Base-by-base conservation (phyloP, 2,329 filamentous ascomycete genomes). In the Penicillium brevicompactum region DNA sequence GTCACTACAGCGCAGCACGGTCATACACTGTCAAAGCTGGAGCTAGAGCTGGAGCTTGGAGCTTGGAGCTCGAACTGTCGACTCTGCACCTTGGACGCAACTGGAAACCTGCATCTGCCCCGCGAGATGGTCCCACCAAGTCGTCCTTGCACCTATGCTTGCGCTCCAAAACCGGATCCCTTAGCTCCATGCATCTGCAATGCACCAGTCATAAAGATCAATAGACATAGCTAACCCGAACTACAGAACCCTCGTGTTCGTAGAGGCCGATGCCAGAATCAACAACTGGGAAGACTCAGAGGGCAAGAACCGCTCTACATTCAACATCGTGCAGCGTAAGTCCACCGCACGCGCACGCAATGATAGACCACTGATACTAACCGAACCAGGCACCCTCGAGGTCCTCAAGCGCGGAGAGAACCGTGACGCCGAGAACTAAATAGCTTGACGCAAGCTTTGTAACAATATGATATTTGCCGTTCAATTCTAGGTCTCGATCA, bases 241-340 rank as follows among this genome's bases (percentile, higher is more conserved):
- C 10, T 2, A 9, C 66, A 96, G 92, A 57, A 83, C 91, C 13
- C 79, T 91, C 48, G 82, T 99, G 59, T 91, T 85, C 69, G 80
- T 97, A 47, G 93, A 97, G 74, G 92, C 89, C 43, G 91, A 97
- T 58, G 89, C 88, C 58, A 78, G 78, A 62, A 86, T 93, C 78
- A 81, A 77, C 64, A 79, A 74, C 43, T 93, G 85, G 71, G 83
- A 88, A 63, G 87, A 89, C 64, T 72, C 79, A 54, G 89, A 94
- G 45, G 90, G 90, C 72, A 87, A 87, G 75, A 84, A 78, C 66
- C 63, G 70, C 38, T 84, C 75, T 51, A 70, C 78, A 47, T 73
- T 97, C 68, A 92, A 80, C 75, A 80, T 97, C 67, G 75, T 88
- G 48, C 91, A 96, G 78, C 87, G 93, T 96, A 86, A 69, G 90